These are phyloP conservation scores for Trichoderma simmonsii DNA, from an alignment of 2,329 filamentous ascomycete species.

Conservation along the genomic window DNA sequence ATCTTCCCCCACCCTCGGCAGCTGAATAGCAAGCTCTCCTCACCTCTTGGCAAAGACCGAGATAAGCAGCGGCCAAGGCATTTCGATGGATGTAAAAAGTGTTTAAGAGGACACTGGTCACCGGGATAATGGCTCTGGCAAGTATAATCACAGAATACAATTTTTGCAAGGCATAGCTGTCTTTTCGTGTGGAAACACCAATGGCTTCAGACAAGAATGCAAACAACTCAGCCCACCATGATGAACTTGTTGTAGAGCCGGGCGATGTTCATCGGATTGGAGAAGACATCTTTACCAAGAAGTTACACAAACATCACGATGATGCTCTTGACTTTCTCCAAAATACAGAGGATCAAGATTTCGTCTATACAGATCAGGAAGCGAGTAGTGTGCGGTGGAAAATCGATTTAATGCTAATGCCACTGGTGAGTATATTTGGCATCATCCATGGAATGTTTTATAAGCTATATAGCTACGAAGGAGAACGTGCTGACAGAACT, in stretches of 20 bases:
- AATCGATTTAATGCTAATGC: slow-evolving; percentile 17
- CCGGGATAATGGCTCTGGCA: neutral
- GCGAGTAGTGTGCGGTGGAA: slow-evolving; percentile 18
- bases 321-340: neutral
- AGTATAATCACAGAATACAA: neutral
- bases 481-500: neutral
- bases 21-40: neutral
- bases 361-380: slow-evolving; percentile 11
- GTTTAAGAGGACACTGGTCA: neutral
- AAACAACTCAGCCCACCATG: neutral
- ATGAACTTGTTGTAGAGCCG: neutral
- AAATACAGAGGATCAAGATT: neutral
- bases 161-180: neutral
- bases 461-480: neutral
- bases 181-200: neutral
- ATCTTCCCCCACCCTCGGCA: neutral
- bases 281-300: neutral
- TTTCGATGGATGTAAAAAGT: neutral
- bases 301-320: neutral
- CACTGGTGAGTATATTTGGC: slow-evolving; percentile 4
- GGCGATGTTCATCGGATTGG: neutral
- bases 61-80: neutral
- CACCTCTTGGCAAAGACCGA: neutral
- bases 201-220: neutral
- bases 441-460: neutral